Base-by-base conservation (phyloP, 2,329 filamentous ascomycete genomes). In the Cyclaneusma minus region DNA sequence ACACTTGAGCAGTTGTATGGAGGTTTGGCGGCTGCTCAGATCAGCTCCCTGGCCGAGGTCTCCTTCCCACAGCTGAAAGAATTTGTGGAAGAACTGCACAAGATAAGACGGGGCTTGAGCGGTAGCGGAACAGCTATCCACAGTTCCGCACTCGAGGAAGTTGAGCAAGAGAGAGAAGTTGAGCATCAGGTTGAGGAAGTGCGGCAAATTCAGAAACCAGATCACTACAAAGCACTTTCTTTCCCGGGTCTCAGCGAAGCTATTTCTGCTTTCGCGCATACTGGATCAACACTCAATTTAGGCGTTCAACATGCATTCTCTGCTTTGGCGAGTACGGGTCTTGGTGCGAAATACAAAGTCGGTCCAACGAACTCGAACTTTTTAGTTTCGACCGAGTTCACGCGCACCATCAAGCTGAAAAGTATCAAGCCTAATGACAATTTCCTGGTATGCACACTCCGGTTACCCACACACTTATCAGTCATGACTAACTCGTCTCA, bases 1-100 rank as follows among this genome's bases (percentile, higher is more conserved):
- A 65, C 62, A 0, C 42, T 79, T 0, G 55, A 65, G 18, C 50
- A 71, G 13, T 51, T 78, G 3, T 79, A 79, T 31, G 59, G 55
- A 18, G 46, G 46, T 2, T 47, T 40, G 8, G n/a, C 34, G 3
- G 36, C 34, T 7, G 28, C 28, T 7, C 38, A 41, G 19, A 32
- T 36, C 6, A 24, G 21, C 3, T 29, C 33, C 5, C 40, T 33
- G 18, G 29, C 22, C 10, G 27, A 49, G 13, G 37, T 32, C 3
- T 27, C 28, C 2, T 49, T 44, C 12, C 35, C 43, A 9, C 39
- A 42, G 6, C 35, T 60, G 4, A 33, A 34, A 3, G 21, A 10
- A 4, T 49, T 51, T 20, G 41, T 51, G 7, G 35, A 48, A 2
- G 38, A 52, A 4, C 47, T 66, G 1, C 41, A 50, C 5, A 30